Conservation (phyloP, 768 basidiomycete genomes). For the Leccinum longicurvipes region DNA sequence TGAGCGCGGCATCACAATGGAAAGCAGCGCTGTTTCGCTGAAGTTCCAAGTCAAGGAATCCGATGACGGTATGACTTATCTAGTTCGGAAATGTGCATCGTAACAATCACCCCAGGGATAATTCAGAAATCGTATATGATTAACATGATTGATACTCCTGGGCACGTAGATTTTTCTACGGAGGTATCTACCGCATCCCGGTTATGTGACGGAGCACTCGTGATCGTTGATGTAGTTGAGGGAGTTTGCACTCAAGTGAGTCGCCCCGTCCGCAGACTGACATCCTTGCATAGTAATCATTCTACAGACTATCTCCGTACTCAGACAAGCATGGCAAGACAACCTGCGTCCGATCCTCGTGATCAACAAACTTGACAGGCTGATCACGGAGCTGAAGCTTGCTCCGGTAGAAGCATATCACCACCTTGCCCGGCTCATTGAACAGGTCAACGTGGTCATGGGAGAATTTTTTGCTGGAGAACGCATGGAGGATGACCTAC, state of each 20-base stretch:
- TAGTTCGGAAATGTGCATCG: slow-evolving; percentile 7
- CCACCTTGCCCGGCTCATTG: slow-evolving; percentile 88
- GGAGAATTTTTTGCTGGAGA: slow-evolving; percentile 93
- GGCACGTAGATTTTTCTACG: slow-evolving; percentile 97
- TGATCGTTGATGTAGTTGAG: slow-evolving; percentile 95
- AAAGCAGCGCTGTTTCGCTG: slow-evolving; percentile 91
- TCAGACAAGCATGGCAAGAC: slow-evolving; percentile 93
- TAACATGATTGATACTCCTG: slow-evolving; percentile 98
- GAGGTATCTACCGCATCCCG: slow-evolving; percentile 95
- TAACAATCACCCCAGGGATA: slow-evolving; percentile 47
- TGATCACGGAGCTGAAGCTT: slow-evolving; percentile 91
- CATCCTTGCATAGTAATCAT: neutral
- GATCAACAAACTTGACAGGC: slow-evolving; percentile 94
- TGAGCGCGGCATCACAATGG: slow-evolving; percentile 98
- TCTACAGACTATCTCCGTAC: slow-evolving; percentile 84
- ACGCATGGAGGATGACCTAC: slow-evolving; percentile 92
- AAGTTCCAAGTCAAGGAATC: slow-evolving; percentile 78
- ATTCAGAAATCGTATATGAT: slow-evolving; percentile 72
- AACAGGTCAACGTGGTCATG: slow-evolving; percentile 98
- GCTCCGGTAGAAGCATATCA: slow-evolving; percentile 91
- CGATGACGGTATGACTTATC: slow-evolving; percentile 53
- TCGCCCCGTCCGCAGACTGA: neutral
- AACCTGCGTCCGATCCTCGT: slow-evolving; percentile 86
- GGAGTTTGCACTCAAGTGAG: slow-evolving; percentile 96
- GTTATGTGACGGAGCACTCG: slow-evolving; percentile 91